Conservation (phyloP, 2,329 filamentous ascomycete genomes). For the Cladophialophora exuberans region DNA sequence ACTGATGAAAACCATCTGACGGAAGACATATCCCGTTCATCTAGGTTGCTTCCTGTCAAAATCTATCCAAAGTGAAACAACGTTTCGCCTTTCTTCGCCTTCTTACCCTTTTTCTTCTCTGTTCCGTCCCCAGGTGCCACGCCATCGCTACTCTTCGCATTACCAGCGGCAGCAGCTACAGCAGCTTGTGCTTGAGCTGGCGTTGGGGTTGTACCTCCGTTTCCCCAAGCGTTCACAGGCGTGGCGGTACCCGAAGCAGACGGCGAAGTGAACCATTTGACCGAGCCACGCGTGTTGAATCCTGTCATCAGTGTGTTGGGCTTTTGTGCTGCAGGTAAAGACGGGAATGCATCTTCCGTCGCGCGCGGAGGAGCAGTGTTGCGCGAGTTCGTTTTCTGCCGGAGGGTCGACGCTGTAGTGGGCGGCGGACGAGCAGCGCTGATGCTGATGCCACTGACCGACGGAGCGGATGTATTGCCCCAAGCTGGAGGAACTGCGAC, state of each 20-base stretch:
- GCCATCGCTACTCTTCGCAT: slow-evolving; percentile 29
- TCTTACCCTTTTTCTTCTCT: slow-evolving; percentile 36
- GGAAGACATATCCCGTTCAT: too few relatives aligned
- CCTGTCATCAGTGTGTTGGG: slow-evolving; percentile 56
- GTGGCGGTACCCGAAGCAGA: slow-evolving; percentile 39
- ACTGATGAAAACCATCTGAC: too few relatives aligned
- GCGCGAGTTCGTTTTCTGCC: slow-evolving; percentile 8
- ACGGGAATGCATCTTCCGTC: slow-evolving; percentile 72
- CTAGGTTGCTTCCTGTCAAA: too few relatives aligned
- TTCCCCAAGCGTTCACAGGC: slow-evolving; percentile 43
- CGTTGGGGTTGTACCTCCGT: slow-evolving; percentile 30
- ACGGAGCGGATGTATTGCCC: slow-evolving; percentile 28
- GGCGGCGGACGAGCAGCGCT: slow-evolving; percentile 22
- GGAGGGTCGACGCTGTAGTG: slow-evolving; percentile 20
- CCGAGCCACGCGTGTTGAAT: slow-evolving; percentile 48
- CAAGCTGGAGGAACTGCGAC: slow-evolving; percentile 12
- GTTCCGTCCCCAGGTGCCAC: slow-evolving; percentile 33
- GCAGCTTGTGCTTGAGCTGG: slow-evolving; percentile 26
- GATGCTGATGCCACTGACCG: slow-evolving; percentile 33
- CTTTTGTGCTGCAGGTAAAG: slow-evolving; percentile 77
- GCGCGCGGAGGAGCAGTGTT: slow-evolving; percentile 38
- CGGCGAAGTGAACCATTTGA: slow-evolving; percentile 44
- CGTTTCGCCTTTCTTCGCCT: slow-evolving; percentile 47
- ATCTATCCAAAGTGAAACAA: slow-evolving; percentile 44
- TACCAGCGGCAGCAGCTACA: slow-evolving; percentile 9